Conservation (phyloP, 163 green algal species). For the Chloroidium sp. region DNA sequence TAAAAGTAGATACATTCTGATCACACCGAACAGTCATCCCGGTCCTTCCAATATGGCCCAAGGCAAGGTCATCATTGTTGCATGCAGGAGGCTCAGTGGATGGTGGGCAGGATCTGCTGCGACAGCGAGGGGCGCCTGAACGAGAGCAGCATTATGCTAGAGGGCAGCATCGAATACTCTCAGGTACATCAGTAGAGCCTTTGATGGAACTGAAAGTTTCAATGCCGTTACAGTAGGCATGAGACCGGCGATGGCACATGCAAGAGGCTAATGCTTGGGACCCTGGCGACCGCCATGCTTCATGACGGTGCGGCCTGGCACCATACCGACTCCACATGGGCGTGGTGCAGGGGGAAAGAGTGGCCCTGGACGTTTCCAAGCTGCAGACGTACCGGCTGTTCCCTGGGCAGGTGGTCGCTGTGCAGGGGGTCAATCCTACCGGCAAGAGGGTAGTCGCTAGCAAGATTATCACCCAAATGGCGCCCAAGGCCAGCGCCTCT, state of each 20-base stretch:
- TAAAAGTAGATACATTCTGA: no score
- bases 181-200: neutral
- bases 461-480: slow-evolving; percentile 30
- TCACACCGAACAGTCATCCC: no score
- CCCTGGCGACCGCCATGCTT: neutral
- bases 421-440: slow-evolving; percentile 61
- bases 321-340: no score
- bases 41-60: no score
- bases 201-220: neutral
- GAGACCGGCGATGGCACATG: neutral
- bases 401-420: slow-evolving; percentile 52
- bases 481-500: no score
- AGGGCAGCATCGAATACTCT: slow-evolving; percentile 48
- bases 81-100: slow-evolving; percentile 42
- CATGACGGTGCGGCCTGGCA: no score
- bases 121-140: slow-evolving; percentile 59
- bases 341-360: slow-evolving; percentile 33
- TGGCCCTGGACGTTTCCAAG: slow-evolving; percentile 50
- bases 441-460: slow-evolving; percentile 55
- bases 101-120: slow-evolving; percentile 60
- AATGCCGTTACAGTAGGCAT: neutral
- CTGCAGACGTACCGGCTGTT: slow-evolving; percentile 53
- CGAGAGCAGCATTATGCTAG: slow-evolving; percentile 55
- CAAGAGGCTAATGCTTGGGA: neutral
- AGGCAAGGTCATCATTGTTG: neutral